Percentiles rank a stretch among this genome's conserved stretches.
Conservation (phyloP, 352 stramenopile species). For the Saprolegnia diclina region DNA sequence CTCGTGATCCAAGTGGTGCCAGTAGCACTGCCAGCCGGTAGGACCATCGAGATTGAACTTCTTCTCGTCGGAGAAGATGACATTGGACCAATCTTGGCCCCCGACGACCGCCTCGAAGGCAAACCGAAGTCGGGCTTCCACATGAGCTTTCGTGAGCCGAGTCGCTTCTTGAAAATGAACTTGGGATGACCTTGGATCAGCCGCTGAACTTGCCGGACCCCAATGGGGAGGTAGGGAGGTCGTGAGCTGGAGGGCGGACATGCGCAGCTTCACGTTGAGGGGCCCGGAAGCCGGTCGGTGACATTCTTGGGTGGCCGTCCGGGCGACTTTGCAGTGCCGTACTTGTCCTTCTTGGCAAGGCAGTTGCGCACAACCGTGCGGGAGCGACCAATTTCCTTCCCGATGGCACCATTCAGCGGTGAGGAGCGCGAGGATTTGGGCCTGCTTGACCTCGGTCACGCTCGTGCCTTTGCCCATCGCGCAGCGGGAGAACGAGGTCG, state of each 20-base stretch:
- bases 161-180: conserved; percentile 12
- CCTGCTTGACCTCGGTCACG: neutral
- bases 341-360: neutral
- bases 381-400: neutral
- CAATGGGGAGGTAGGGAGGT: neutral
- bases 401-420: neutral
- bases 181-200: neutral
- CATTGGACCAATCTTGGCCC: conserved; percentile 27
- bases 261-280: neutral
- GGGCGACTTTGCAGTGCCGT: neutral
- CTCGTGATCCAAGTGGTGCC: conserved; percentile 29
- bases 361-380: neutral
- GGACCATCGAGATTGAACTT: conserved; percentile 41
- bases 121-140: conserved; percentile 28
- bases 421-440: neutral
- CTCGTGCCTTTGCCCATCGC: no score
- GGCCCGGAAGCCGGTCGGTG: neutral
- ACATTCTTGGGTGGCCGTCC: neutral
- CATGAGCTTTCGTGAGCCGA: neutral
- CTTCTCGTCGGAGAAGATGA: conserved; percentile 42
- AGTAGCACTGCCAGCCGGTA: conserved; percentile 34
- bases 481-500: no score
- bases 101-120: conserved; percentile 18
- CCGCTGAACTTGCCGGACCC: neutral
- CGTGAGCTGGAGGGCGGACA: neutral